A percentile compares a stretch with the other conserved stretches of the same genome.
phyloP scores from a whole-genome alignment of 2,329 filamentous ascomycete species.

The Diaporthe sp. region DNA sequence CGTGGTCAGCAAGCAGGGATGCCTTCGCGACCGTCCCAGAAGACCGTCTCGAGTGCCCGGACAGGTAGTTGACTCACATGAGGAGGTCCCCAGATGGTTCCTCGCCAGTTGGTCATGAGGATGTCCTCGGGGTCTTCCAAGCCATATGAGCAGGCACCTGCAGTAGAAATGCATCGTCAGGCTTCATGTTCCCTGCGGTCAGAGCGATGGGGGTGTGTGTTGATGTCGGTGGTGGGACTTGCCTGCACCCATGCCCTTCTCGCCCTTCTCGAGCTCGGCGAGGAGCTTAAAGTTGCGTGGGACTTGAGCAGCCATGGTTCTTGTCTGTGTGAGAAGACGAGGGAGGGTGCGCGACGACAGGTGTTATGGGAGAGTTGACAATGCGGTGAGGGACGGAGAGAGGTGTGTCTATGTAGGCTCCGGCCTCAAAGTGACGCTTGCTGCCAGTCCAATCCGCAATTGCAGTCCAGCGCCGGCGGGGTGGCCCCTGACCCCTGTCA shows the following conservation, averaged over 20 bases:
- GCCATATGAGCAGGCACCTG: slow-evolving; percentile 97
- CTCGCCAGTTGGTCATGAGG: slow-evolving; percentile 98
- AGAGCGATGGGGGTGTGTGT: neutral
- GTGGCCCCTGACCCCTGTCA: slow-evolving; percentile 14
- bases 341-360: neutral
- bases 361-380: neutral
- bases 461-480: slow-evolving; percentile 22
- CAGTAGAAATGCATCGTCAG: slow-evolving; percentile 20
- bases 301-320: slow-evolving; percentile 66
- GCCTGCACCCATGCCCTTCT: slow-evolving; percentile 96
- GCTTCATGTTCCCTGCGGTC: neutral
- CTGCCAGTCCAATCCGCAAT: slow-evolving; percentile 1
- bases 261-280: slow-evolving; percentile 98
- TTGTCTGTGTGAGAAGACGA: neutral
- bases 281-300: slow-evolving; percentile 96
- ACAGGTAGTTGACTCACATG: slow-evolving; percentile 73
- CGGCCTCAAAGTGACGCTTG: neutral
- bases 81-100: slow-evolving; percentile 95
- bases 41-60: slow-evolving; percentile 10
- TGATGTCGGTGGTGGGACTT: slow-evolving; percentile 46
- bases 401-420: neutral
- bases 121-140: slow-evolving; percentile 94
- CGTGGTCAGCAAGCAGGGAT: slow-evolving; percentile 17
- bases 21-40: slow-evolving; percentile 33
- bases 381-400: slow-evolving; percentile 3